Evolutionary conservation across 352 stramenopile species (phyloP).

Genomic region (Halophytophthora polymorphica): DNA sequence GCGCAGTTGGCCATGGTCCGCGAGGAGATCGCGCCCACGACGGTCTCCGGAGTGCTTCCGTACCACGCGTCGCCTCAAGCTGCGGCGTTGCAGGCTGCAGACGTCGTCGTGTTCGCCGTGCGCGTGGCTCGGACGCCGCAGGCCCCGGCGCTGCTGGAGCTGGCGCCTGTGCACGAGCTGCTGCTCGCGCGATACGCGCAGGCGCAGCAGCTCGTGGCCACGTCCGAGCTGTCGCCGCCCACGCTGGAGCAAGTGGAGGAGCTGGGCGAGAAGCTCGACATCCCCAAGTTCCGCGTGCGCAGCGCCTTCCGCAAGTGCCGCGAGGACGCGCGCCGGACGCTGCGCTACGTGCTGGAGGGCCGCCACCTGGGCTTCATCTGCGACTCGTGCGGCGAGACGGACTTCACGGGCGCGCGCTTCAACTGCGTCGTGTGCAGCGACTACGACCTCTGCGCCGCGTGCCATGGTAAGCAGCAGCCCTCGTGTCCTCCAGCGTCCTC

Average conservation of each 20-base stretch:
- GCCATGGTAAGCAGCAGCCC: conserved; percentile 54
- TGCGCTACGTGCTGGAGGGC: conserved; percentile 82
- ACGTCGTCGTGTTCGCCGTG: conserved; percentile 65
- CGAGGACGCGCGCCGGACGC: conserved; percentile 56
- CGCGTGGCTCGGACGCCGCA: conserved; percentile 12
- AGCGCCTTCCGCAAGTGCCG: conserved; percentile 80
- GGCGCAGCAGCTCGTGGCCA: conserved; percentile 32
- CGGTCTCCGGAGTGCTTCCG: conserved; percentile 45
- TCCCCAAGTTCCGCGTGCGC: conserved; percentile 76
- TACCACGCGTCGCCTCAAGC: conserved; percentile 22
- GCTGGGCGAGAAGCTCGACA: conserved; percentile 64
- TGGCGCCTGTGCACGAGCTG: conserved; percentile 16
- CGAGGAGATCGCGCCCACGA: conserved; percentile 70
- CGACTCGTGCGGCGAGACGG: conserved; percentile 75
- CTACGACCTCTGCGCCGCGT: conserved; percentile 68
- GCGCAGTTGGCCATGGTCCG: conserved; percentile 60
- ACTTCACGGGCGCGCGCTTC: conserved; percentile 71
- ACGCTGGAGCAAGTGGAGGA: conserved; percentile 66
- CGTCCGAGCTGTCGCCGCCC: conserved; percentile 13
- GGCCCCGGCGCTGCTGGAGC: not conserved
- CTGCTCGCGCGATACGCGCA: conserved; percentile 38
- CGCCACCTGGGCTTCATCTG: conserved; percentile 81
- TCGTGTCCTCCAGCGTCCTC: not conserved
- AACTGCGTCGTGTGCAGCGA: conserved; percentile 77
- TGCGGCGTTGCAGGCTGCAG: conserved; percentile 37